Base-by-base conservation (phyloP, 768 basidiomycete species). In the Pleurotus platypus region DNA sequence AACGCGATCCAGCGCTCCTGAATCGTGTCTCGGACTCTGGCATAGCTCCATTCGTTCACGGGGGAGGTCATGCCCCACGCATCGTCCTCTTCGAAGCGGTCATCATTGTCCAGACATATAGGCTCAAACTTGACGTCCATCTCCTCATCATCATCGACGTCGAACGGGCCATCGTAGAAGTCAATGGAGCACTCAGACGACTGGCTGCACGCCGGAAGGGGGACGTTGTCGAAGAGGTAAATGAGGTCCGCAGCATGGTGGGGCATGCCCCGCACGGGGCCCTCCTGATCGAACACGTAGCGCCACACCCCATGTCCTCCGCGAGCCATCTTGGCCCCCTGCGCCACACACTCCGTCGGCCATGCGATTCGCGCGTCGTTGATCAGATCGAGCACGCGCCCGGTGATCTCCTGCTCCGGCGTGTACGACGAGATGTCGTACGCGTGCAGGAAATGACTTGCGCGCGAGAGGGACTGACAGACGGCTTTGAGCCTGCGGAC, bases 261-360 rank as follows among this genome's bases (percentile, higher is more conserved):
- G 2, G 88, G 82, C 18, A 82, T 67, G 13, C 83, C 82, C 47
- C 82, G 76, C 20, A 78, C 73, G 6, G 89, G 86, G 1, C 86
- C 82, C 63, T 89, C 90, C 71, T 92, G 90, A 69, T 92, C 90
- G 65, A 92, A 92, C 15, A 89, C 83, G 62, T 89, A 92, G 57
- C 90, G 78, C 84, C 85, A 92, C 4, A 90, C 87, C n/a, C 80
- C 79, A 39, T 73, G 74, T 1, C 83, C 86, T 12, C 78, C 77
- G 2, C 81, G 74, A 48, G 77, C 80, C 15, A 69, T 72, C 55
- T 76, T 76, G 1, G 81, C 78, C 54, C 76, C 77, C 50, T 78
- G 72, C 2, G 78, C 80, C 35, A 86, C 71, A 59, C 84, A 82
- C 22, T 92, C 85, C 1, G 85, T 87, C 8, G 88, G 88, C 88